A percentile compares a stretch with the other conserved stretches of the same genome.
phyloP scores from a whole-genome alignment of 1,139 yeast species.

The Arxiozyma bovina region DNA sequence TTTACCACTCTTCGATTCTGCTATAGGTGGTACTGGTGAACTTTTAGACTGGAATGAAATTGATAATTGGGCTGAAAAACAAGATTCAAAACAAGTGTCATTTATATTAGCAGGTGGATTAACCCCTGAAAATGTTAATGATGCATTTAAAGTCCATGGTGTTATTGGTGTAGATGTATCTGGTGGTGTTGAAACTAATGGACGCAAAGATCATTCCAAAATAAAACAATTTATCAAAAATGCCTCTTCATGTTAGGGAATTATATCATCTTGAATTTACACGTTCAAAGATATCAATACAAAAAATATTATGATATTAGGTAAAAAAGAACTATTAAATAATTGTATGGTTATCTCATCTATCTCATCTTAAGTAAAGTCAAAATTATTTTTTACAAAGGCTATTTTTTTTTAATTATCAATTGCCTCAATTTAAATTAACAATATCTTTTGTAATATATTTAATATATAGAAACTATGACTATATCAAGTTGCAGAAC shows the following conservation, averaged over 20 bases:
- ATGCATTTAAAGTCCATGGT: conserved; percentile 42
- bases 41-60: conserved; percentile 61
- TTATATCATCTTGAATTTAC: not conserved
- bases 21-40: conserved; percentile 86
- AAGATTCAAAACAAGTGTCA: conserved; percentile 26
- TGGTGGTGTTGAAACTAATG: conserved; percentile 84
- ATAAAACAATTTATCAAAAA: conserved; percentile 39
- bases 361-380: not conserved
- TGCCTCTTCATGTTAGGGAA: not conserved
- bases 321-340: not conserved
- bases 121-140: conserved; percentile 56
- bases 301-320: not conserved
- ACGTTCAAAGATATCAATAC: not conserved
- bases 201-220: conserved; percentile 59
- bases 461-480: not conserved
- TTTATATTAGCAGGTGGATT: conserved; percentile 86
- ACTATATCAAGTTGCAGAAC: not conserved
- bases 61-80: conserved; percentile 31
- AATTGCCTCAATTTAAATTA: not conserved
- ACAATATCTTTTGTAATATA: not conserved
- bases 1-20: conserved; percentile 71
- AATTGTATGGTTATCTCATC: not conserved
- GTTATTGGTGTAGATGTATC: conserved; percentile 89
- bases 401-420: not conserved
- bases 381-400: too few species aligned